These are phyloP conservation scores for Apophysomyces trapeziformis DNA, from an alignment of 371 early-diverging fungal genomes.

Conservation along the genomic window DNA sequence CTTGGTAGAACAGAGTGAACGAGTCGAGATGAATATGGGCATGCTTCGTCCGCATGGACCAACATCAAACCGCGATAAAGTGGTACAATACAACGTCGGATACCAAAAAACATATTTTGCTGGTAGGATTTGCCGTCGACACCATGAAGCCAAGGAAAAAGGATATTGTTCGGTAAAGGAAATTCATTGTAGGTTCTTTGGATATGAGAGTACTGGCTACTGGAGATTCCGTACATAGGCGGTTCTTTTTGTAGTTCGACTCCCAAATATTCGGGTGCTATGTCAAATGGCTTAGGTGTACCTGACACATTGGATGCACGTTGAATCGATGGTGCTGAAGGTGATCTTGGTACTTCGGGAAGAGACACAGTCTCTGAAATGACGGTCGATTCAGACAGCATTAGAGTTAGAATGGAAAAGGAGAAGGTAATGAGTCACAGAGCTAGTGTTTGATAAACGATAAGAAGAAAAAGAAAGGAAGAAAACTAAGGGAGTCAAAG, in stretches of 20 bases:
- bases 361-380: too few relatives aligned
- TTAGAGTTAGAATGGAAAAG: too few relatives aligned
- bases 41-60: slow-evolving; percentile 40
- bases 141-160: slow-evolving; percentile 74
- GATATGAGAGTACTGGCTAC: slow-evolving; percentile 21
- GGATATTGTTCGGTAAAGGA: slow-evolving; percentile 56
- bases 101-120: slow-evolving; percentile 65
- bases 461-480: background rate
- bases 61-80: slow-evolving; percentile 49
- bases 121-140: slow-evolving; percentile 56
- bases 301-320: slow-evolving; percentile 5
- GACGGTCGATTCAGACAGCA: too few relatives aligned
- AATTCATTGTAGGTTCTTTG: slow-evolving; percentile 34
- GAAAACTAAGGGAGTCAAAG: background rate
- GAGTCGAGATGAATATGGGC: slow-evolving; percentile 22
- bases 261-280: slow-evolving; percentile 15
- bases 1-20: slow-evolving; percentile 28
- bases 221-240: slow-evolving; percentile 23
- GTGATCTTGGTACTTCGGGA: background rate
- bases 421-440: too few relatives aligned
- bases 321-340: background rate
- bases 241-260: slow-evolving; percentile 3
- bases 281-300: slow-evolving; percentile 18
- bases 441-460: background rate
- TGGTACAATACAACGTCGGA: slow-evolving; percentile 47